Base-by-base conservation (phyloP, 495 filamentous ascomycete species). In the Rhizodiscina lignyota region DNA sequence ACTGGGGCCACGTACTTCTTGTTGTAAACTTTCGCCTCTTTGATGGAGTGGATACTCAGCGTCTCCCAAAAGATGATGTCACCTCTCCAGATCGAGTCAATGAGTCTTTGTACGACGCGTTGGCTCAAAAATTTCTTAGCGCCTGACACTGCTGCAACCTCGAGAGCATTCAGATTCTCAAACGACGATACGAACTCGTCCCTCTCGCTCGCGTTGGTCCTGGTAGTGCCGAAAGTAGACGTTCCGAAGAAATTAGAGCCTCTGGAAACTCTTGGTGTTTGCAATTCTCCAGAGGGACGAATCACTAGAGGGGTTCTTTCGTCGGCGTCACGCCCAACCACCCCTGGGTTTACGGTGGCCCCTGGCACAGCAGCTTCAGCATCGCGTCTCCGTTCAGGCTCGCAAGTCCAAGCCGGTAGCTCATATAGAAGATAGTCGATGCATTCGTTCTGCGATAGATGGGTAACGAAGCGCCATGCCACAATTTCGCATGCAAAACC, bases 61-160 rank as follows among this genome's bases (percentile, higher is more conserved):
- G 63, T 72, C 41, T 92, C 78, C 85, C 86, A 96, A 50, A 94
- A 93, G 13, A 85, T 74, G 39, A 94, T 92, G 37, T 85, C 73
- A 16, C 86, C 87, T 31, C 24, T 74, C 87, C 87, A 94, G 36
- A 94, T 85, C 29, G 80, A 79, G 37, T 83, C 75, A 29, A 94
- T 74, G 37, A 94, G 77, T 42, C 77, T 79, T 47, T 94, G 87
- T 21, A 96, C 78, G 5, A 84, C 67, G 34, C 64, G 63, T 52
- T 94, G 85, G 51, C 81, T 82, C 11, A 94, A 67, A 44, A 94
- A 96, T 21, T 77, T 77, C 55, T 94, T 96, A 18, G 85, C 83
- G 42, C 79, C 71, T n/a, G 78, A 79, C 21, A 94, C 74, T 24
- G 79, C 74, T 24, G 85, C 87, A 47, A 96, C 86, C 50, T 94